Conservation (phyloP, 2,329 filamentous ascomycete species). For the Scytalidium lignicola region DNA sequence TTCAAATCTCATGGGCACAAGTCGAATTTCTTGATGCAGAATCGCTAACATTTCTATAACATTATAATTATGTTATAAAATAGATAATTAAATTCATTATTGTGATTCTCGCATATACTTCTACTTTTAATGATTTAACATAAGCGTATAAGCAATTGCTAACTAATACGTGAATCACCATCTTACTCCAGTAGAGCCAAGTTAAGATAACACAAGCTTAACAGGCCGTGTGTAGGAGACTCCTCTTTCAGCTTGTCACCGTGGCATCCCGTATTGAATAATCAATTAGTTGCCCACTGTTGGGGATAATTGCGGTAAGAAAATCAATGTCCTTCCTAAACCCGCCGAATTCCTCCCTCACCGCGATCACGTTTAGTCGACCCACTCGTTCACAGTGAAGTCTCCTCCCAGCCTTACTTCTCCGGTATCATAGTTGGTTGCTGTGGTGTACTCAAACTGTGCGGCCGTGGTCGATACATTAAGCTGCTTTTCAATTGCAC, state of each 20-base stretch:
- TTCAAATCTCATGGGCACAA: too few species aligned
- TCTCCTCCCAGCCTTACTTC: conserved; percentile 19
- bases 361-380: conserved; percentile 22
- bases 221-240: too few species aligned
- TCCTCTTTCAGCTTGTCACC: conserved; percentile 11
- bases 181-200: too few species aligned
- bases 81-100: too few species aligned
- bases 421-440: conserved; percentile 17
- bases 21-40: too few species aligned
- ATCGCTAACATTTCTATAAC: too few species aligned
- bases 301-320: conserved; percentile 20
- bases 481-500: conserved; percentile 21
- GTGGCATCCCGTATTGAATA: conserved; percentile 22
- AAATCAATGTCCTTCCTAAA: conserved; percentile 23
- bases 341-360: conserved; percentile 24
- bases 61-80: too few species aligned
- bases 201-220: too few species aligned
- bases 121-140: too few species aligned
- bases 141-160: too few species aligned
- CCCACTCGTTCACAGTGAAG: conserved; percentile 22
- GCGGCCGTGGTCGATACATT: conserved; percentile 18
- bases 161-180: too few species aligned
- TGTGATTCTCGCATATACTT: too few species aligned
- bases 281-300: conserved; percentile 24
- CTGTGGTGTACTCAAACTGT: conserved; percentile 20